These are phyloP conservation scores for Leucosporidium yakuticum DNA, from an alignment of 768 basidiomycete species.

Conservation along the genomic window DNA sequence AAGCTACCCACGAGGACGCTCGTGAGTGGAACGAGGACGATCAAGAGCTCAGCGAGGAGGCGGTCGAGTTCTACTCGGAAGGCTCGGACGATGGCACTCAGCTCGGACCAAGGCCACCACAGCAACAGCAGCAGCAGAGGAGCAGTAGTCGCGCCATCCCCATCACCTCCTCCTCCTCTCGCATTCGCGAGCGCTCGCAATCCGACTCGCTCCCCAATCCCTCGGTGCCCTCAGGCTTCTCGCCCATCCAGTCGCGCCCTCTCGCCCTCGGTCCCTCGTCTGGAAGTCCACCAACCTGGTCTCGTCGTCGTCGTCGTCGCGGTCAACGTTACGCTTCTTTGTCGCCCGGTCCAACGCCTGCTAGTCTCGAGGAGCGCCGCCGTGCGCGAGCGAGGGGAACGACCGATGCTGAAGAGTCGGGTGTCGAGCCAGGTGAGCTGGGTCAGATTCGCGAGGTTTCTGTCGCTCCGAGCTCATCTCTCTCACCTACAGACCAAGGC, in stretches of 20 bases:
- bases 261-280: constrained; percentile 1
- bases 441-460: no score
- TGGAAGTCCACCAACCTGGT: not conserved
- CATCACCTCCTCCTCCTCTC: not conserved
- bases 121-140: not conserved
- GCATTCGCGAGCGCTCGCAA: not conserved
- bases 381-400: not conserved
- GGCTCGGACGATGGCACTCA: constrained; percentile 12
- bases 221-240: not conserved
- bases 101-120: not conserved
- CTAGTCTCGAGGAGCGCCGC: constrained; percentile 2
- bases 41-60: constrained; percentile 3
- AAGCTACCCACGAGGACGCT: not conserved
- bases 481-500: constrained; percentile 5
- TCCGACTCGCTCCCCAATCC: not conserved
- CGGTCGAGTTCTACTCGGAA: constrained; percentile 4
- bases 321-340: not conserved
- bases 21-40: constrained; percentile 7
- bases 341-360: not conserved
- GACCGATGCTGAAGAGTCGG: not conserved
- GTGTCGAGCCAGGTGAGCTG: not conserved
- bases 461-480: not conserved
- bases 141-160: constrained; percentile 1
- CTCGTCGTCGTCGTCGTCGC: constrained; percentile 4
- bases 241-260: not conserved